phyloP scores from a whole-genome alignment of 2,329 filamentous ascomycete genomes.

The Arthrobotrys conoides region DNA sequence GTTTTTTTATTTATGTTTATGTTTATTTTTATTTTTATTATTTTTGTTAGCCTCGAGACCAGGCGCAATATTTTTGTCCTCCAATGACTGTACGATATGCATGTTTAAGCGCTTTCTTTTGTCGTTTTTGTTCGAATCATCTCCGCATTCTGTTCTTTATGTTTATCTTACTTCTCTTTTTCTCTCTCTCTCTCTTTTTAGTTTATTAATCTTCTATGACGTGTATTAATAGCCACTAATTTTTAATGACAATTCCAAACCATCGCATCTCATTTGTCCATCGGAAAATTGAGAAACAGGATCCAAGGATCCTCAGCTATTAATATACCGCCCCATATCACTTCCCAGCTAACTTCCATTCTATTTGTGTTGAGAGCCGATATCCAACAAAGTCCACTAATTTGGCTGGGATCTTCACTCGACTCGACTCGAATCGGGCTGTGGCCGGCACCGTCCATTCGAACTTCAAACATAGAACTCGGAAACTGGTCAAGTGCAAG shows the following conservation, averaged over 20 bases:
- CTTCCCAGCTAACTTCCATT: too few relatives aligned
- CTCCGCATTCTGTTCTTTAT: background rate
- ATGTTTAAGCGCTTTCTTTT: background rate
- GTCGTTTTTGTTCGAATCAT: background rate
- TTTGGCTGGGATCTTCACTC: background rate
- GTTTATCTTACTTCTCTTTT: too few relatives aligned
- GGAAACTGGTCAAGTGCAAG: background rate
- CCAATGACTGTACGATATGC: conserved; percentile 10
- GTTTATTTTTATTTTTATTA: conserved; percentile 15
- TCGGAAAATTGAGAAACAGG: background rate
- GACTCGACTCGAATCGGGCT: too few relatives aligned
- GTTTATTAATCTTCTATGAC: background rate
- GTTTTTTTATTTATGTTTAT: background rate
- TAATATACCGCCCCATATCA: too few relatives aligned
- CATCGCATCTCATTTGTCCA: background rate
- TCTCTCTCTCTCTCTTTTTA: background rate
- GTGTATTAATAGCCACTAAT: conserved; percentile 25
- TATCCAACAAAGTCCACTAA: conserved; percentile 11
- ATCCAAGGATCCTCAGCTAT: conserved; percentile 1
- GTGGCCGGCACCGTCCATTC: background rate
- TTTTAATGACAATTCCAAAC: background rate
- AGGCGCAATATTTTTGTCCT: too few relatives aligned
- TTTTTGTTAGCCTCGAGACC: too few relatives aligned
- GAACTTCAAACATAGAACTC: background rate
- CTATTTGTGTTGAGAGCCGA: conserved; percentile 2